Evolutionary conservation across 106 monocot species (phyloP).

Genomic region (Platanthera guangdongensis): DNA sequence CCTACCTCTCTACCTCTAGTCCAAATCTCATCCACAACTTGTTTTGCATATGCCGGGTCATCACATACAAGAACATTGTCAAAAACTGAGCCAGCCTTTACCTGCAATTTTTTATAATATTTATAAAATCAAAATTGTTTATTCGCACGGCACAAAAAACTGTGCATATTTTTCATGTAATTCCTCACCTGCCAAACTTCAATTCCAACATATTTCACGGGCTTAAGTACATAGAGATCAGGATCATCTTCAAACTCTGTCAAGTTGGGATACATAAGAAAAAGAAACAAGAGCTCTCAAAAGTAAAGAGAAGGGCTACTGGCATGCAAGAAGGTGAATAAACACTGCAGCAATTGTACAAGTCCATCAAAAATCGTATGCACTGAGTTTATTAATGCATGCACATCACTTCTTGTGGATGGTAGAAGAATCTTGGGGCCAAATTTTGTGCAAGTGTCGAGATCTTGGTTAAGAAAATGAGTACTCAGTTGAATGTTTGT

Average conservation of each 20-base stretch:
- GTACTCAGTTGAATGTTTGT: too few relatives aligned
- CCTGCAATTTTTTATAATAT: constrained; percentile 32
- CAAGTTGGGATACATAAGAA: neutral
- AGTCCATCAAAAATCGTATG: neutral
- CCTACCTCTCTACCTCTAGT: constrained; percentile 59
- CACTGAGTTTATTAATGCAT: neutral
- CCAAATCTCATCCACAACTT: constrained; percentile 56
- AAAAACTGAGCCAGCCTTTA: constrained; percentile 92
- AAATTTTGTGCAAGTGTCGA: too few relatives aligned
- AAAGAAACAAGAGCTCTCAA: neutral
- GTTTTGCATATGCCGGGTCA: constrained; percentile 66
- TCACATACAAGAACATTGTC: constrained; percentile 83
- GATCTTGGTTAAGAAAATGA: too few relatives aligned
- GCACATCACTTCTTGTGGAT: too few relatives aligned
- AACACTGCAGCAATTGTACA: neutral
- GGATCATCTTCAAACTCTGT: constrained; percentile 99
- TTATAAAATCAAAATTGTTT: neutral
- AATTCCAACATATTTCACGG: constrained; percentile 85
- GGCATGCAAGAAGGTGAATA: neutral
- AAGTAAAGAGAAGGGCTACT: neutral
- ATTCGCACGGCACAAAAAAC: neutral
- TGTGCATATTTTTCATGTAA: too few relatives aligned
- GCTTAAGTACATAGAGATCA: constrained; percentile 90
- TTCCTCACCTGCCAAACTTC: constrained; percentile 93
- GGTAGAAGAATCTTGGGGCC: too few relatives aligned